Conservation (phyloP, 2,329 filamentous ascomycete species). For the Thermoascus crustaceus region DNA sequence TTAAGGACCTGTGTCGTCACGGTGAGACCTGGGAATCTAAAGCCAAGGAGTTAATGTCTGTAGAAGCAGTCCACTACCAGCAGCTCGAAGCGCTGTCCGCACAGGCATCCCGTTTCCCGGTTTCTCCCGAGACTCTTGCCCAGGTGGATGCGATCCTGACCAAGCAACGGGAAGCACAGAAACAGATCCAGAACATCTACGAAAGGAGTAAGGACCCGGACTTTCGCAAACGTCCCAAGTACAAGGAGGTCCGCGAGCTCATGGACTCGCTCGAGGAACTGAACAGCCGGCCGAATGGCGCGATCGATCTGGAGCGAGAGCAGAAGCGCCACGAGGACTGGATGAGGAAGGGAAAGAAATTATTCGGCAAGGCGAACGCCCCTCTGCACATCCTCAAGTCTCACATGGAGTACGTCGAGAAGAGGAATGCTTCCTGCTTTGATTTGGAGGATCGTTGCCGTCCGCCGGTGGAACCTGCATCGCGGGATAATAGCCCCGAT, state of each 20-base stretch:
- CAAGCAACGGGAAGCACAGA: slow-evolving; percentile 91
- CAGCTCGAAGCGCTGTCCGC: slow-evolving; percentile 85
- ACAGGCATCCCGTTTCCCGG: slow-evolving; percentile 72
- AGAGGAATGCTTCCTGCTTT: slow-evolving; percentile 85
- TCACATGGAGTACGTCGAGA: slow-evolving; percentile 87
- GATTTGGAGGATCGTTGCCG: slow-evolving; percentile 82
- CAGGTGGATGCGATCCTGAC: slow-evolving; percentile 85
- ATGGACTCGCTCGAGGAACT: slow-evolving; percentile 80
- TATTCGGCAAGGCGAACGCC: slow-evolving; percentile 97
- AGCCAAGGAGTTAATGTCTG: slow-evolving; percentile 84
- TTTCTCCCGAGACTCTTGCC: slow-evolving; percentile 69
- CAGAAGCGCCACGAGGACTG: slow-evolving; percentile 94
- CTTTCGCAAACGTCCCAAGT: slow-evolving; percentile 72
- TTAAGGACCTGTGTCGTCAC: slow-evolving; percentile 64
- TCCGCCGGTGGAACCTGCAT: slow-evolving; percentile 83
- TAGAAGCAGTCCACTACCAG: slow-evolving; percentile 84
- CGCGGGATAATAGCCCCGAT: slow-evolving; percentile 65
- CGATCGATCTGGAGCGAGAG: slow-evolving; percentile 86
- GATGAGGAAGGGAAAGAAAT: slow-evolving; percentile 96
- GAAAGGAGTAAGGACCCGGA: slow-evolving; percentile 68
- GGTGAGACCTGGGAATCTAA: slow-evolving; percentile 89
- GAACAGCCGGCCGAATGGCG: slow-evolving; percentile 86
- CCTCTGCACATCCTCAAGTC: slow-evolving; percentile 90
- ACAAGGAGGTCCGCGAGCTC: slow-evolving; percentile 81
- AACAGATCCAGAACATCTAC: slow-evolving; percentile 74